Evolutionary conservation across 2,329 filamentous ascomycete genomes (phyloP).

Genomic region (Chaetomium sp.): DNA sequence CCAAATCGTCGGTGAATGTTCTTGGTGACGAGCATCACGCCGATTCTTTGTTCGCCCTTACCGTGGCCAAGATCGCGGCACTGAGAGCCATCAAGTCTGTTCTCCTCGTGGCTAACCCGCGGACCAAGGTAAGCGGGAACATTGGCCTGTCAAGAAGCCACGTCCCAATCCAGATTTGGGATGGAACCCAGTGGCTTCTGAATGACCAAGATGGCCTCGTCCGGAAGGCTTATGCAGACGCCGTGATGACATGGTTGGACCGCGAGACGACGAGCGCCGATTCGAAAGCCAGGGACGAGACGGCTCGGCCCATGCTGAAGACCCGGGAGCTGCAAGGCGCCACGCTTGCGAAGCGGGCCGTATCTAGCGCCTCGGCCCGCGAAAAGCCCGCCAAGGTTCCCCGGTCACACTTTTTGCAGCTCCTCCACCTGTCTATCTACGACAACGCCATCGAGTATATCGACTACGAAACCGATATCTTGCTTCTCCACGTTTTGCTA

Average conservation of each 20-base stretch:
- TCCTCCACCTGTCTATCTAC: conserved; percentile 86
- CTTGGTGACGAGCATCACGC: conserved; percentile 44
- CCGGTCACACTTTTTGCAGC: conserved; percentile 73
- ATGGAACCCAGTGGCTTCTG: conserved; percentile 92
- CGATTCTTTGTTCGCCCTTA: conserved; percentile 57
- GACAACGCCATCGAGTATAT: conserved; percentile 79
- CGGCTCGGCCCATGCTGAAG: conserved; percentile 48
- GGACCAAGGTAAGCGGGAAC: conserved; percentile 59
- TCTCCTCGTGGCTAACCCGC: conserved; percentile 75
- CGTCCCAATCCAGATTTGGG: conserved; percentile 84
- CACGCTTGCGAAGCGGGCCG: conserved; percentile 61
- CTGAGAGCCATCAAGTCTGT: conserved; percentile 82
- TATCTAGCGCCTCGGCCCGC: conserved; percentile 66
- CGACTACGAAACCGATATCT: conserved; percentile 71
- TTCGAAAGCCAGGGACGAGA: conserved; percentile 61
- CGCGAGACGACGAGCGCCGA: conserved; percentile 73
- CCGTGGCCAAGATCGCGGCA: conserved; percentile 62
- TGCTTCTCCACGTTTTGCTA: conserved; percentile 76
- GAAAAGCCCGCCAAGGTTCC: conserved; percentile 58
- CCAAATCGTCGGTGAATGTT: conserved; percentile 39
- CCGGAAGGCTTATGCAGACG: conserved; percentile 81
- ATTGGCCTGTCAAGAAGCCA: conserved; percentile 69
- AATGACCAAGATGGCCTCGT: conserved; percentile 77
- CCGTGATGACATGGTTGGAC: conserved; percentile 80
- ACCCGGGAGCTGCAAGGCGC: conserved; percentile 45